Evolutionary conservation across 371 early-diverging fungal genomes (phyloP).

Genomic region (Mortierella sp.): DNA sequence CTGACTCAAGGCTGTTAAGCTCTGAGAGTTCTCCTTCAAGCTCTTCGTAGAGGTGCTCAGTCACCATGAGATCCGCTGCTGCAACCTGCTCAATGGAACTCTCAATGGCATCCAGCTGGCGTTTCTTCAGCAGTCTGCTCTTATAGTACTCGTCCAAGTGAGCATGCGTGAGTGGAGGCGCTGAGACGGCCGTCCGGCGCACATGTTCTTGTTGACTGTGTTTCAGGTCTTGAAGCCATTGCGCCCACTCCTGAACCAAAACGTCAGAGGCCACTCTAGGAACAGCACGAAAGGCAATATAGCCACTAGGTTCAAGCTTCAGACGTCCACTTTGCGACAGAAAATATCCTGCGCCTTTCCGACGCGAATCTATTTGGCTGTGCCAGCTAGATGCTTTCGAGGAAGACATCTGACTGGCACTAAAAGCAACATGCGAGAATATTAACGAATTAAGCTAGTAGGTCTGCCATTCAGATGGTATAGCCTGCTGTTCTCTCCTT

Average conservation of each 20-base stretch:
- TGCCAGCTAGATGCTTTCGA: neutral
- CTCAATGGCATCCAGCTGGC: slow-evolving; percentile 4
- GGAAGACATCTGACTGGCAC: neutral
- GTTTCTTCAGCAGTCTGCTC: neutral
- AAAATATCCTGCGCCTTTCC: slow-evolving; percentile 15
- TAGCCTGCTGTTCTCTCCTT: slow-evolving; percentile 7
- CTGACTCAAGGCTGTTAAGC: neutral
- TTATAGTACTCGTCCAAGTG: slow-evolving; percentile 9
- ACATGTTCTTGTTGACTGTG: slow-evolving; percentile 6
- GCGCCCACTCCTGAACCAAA: neutral
- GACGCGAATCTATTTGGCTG: neutral
- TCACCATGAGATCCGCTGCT: slow-evolving; percentile 10
- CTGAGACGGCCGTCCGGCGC: slow-evolving; percentile 4
- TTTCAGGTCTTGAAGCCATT: slow-evolving; percentile 10
- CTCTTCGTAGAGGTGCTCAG: neutral
- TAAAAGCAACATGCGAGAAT: no score
- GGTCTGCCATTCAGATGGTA: neutral
- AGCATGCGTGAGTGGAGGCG: neutral
- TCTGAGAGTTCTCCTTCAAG: neutral
- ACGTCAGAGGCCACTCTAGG: neutral
- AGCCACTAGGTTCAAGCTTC: slow-evolving; percentile 7
- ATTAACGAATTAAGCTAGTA: neutral
- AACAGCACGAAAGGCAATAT: slow-evolving; percentile 4
- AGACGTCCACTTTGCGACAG: slow-evolving; percentile 9
- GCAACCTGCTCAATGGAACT: slow-evolving; percentile 10